Evolutionary conservation across 495 filamentous ascomycete genomes (phyloP).

Genomic region (Lasiosphaeria ovina): DNA sequence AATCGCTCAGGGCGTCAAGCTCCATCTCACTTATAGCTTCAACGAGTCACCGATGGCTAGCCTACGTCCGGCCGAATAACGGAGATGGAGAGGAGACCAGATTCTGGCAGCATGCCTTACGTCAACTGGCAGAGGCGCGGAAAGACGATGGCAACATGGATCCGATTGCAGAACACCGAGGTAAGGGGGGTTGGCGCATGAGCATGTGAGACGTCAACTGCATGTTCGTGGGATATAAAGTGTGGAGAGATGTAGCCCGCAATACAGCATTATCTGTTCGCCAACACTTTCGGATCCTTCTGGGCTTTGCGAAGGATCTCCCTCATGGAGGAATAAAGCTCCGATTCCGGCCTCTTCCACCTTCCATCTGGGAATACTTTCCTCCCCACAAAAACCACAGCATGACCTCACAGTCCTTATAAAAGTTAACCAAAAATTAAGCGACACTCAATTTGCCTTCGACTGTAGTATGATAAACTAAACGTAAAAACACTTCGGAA

Average conservation of each 20-base stretch:
- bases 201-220: neutral
- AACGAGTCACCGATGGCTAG: neutral
- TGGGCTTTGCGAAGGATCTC: conserved; percentile 22
- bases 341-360: conserved; percentile 22
- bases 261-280: conserved; percentile 1
- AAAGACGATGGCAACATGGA: no score
- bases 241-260: neutral
- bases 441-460: no score
- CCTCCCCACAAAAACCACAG: no score
- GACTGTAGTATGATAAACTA: no score
- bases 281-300: conserved; percentile 18
- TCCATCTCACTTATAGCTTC: no score
- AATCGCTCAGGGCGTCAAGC: no score
- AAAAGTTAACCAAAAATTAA: no score
- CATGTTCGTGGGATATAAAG: neutral
- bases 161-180: no score
- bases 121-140: no score
- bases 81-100: neutral
- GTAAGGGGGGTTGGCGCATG: neutral
- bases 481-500: no score
- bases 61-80: neutral
- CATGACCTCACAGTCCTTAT: no score
- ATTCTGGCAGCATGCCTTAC: neutral
- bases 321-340: conserved; percentile 27
- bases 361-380: conserved; percentile 31